Evolutionary conservation across 176 grass and related monocot species (phyloP).

Genomic region (Raddia distichophylla): DNA sequence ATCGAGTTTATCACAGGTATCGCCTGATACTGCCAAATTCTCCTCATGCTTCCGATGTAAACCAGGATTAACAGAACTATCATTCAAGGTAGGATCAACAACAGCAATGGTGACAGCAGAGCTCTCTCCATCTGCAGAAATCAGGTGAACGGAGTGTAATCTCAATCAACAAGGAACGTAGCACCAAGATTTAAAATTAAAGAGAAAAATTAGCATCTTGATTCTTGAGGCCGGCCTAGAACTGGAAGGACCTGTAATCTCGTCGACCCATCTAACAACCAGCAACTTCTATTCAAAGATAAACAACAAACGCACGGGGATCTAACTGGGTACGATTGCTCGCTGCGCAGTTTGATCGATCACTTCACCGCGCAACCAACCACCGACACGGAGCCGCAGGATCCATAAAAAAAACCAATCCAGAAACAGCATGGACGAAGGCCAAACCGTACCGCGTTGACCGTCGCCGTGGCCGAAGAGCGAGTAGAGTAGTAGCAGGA

Average conservation of each 20-base stretch:
- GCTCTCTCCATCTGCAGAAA: constrained; percentile 68
- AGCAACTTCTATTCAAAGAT: constrained; percentile 1
- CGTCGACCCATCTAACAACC: constrained; percentile 21
- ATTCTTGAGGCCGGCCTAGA: too few species aligned
- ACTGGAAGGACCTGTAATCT: not conserved
- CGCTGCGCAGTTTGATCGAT: constrained; percentile 17
- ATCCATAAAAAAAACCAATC: not conserved
- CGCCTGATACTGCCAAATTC: constrained; percentile 1
- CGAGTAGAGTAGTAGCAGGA: constrained; percentile 69
- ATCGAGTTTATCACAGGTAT: constrained; percentile 35
- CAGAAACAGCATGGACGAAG: not conserved
- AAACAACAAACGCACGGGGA: constrained; percentile 31
- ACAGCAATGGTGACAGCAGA: constrained; percentile 6
- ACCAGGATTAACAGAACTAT: constrained; percentile 37
- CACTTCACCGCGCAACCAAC: constrained; percentile 31
- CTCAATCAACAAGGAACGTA: not conserved
- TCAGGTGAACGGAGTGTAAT: constrained; percentile 8
- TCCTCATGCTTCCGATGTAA: constrained; percentile 10
- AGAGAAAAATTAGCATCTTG: not conserved
- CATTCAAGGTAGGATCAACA: constrained; percentile 32
- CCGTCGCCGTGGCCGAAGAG: constrained; percentile 77
- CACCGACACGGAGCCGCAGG: not conserved
- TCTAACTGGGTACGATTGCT: constrained; percentile 19
- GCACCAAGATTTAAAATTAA: not conserved
- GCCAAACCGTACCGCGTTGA: constrained; percentile 54